Base-by-base conservation (phyloP, 2,329 filamentous ascomycete genomes). In the Lachnum nothofagi region DNA sequence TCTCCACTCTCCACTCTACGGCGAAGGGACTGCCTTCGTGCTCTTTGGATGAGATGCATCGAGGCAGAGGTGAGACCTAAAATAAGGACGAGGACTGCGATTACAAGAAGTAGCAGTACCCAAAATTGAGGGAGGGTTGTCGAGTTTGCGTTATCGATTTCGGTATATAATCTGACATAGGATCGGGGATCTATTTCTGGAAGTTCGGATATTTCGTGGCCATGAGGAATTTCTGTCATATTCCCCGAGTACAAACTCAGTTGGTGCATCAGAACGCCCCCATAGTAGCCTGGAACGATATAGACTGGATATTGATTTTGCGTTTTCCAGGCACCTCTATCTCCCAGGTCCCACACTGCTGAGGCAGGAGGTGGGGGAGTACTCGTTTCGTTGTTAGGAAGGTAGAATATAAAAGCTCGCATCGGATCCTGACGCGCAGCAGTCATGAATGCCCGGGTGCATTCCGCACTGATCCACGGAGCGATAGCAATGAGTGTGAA, bases 401-500 rank as follows among this genome's bases (percentile, higher is more conserved):
- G 72, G 64, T 83, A 86, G 57, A 85, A 83, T 33, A 86, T 70
- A 61, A 86, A 78, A 19, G 72, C 82, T 35, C 80, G 76, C 8
- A 85, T 74, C 20, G 79, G 76, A 56, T 83, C 79, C 47, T 68
- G 60, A 25, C 73, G 71, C n/a, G 79, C 77, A 17, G 79, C 74
- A 16, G 75, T 69, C 40, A 97, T 75, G 64, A 89, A 95, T 38
- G 84, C 78, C 47, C 76, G 69, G 10, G 88, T 86, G 64, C 91
- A 98, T 22, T 80, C 71, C 6, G 76, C 71, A 53, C 77, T 86
- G 59, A 89, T 81, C 91, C 91, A 97, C 23, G 91, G 91, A 20
- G 88, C 91, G 45, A 96, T 71, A 23, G 86, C 91, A 59, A 96
- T 80, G 44, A 90, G 73, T 47, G 85, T 82, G 65, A 88, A 89